These are phyloP conservation scores for Dalbergia cultrata DNA, from an alignment of 306 rosid species.

Conservation along the genomic window DNA sequence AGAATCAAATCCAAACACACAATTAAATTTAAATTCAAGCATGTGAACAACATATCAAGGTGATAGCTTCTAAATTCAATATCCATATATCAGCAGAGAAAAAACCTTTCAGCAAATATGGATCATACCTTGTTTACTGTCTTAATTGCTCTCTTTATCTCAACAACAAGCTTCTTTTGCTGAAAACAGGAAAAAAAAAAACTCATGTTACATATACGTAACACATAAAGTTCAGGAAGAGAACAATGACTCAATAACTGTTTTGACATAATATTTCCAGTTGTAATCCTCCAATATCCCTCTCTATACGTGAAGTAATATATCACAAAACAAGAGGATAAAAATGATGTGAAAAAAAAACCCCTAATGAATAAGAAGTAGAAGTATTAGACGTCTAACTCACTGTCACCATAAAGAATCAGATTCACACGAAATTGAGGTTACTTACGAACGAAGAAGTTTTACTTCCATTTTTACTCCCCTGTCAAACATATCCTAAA, in stretches of 20 bases:
- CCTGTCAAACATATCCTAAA: no score
- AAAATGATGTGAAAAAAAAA: no score
- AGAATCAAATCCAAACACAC: neutral
- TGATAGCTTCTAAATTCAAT: neutral
- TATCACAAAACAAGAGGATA: conserved; percentile 21
- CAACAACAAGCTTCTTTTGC: no score
- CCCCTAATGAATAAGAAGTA: no score
- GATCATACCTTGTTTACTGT: no score
- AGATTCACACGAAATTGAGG: no score
- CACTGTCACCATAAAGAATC: no score
- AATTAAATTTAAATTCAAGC: neutral
- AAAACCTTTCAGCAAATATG: neutral
- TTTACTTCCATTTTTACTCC: no score
- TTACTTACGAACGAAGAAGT: no score
- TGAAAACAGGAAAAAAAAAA: neutral
- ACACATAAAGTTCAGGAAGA: conserved; percentile 18
- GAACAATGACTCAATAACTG: conserved; percentile 22
- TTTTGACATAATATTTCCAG: conserved; percentile 66
- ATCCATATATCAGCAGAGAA: conserved; percentile 18
- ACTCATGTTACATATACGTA: conserved; percentile 40
- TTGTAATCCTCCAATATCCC: conserved; percentile 93
- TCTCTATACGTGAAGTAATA: conserved; percentile 75
- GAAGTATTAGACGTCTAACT: no score
- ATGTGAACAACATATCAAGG: neutral
- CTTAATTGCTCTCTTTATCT: no score